Conservation (phyloP, 1,284 basidiomycete genomes). For the Melampsora americana region DNA sequence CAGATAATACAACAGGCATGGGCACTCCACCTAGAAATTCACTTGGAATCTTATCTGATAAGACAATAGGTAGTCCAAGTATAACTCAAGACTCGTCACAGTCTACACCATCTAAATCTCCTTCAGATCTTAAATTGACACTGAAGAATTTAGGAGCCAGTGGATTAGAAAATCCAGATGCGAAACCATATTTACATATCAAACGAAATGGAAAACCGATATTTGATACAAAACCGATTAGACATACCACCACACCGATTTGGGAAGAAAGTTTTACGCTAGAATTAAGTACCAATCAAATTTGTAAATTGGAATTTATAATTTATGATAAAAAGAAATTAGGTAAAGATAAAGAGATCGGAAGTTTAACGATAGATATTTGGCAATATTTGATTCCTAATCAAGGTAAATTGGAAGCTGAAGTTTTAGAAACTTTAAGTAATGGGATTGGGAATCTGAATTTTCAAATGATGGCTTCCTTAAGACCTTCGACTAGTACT, state of each 20-base stretch:
- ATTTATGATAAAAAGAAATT: slow-evolving; percentile 9
- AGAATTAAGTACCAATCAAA: not conserved
- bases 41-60: not conserved
- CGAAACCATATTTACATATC: slow-evolving; percentile 27
- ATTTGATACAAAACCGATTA: slow-evolving; percentile 29
- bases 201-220: slow-evolving; percentile 25
- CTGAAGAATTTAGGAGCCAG: slow-evolving; percentile 17
- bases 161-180: slow-evolving; percentile 21
- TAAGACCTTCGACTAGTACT: not conserved
- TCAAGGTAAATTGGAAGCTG: not conserved
- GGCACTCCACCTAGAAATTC: not conserved
- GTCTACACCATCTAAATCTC: not conserved
- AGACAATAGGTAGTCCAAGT: not conserved
- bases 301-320: slow-evolving; percentile 1
- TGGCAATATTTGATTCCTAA: not conserved
- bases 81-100: not conserved
- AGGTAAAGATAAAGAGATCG: not conserved
- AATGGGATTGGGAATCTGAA: not conserved
- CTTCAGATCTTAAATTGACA: slow-evolving; percentile 15
- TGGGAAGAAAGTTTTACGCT: slow-evolving; percentile 9
- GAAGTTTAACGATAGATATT: not conserved
- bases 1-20: not conserved
- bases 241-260: not conserved
- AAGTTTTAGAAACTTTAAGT: not conserved
- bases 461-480: not conserved